Evolutionary conservation across 2,329 filamentous ascomycete species (phyloP), one percentile per base, ranked within the genome.

Genomic region (Exophiala oligosperma): DNA sequence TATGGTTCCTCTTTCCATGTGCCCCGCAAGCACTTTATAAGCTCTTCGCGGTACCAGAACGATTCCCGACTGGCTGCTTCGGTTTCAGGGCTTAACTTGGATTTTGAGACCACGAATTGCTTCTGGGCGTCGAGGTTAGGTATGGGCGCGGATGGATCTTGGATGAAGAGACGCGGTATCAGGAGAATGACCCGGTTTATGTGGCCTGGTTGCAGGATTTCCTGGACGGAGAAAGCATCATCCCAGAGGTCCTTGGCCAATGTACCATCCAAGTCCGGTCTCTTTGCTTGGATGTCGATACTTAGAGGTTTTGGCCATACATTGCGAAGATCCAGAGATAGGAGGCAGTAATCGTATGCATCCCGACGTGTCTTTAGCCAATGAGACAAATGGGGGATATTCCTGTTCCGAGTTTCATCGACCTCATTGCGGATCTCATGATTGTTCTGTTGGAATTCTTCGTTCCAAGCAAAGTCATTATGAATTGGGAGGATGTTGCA

Each of bases 91-190:
- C 89, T 87, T 56, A 92, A 84, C 67, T 90, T 90, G 69, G 85
- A 87, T 14, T 87, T 84, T 72, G 89, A 94, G 44, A 96, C 90
- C 29, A 97, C 90, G 67, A 96, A 97, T 69, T 97, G 92, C n/a
- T 92, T 84, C 69, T 91, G 88, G n/a, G 88, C 86, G 0, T 88
- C 86, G 8, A 96, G 79, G 1, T 86, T 87, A 0, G 92, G 92
- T 40, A 97, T 90, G 1, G 88, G 80, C 1, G 87, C 86, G 68
- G 92, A 85, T 2, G 91, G 86, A 61, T 94, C 84, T n/a, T 86
- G 80, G 21, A 96, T 73, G 69, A 89, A 90, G 40, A 95, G 80
- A 37, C 90, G 85, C 54, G 84, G 88, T 2, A 96, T 77, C 0
- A 92, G 87, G 9, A 96, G 77, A 52, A 93, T 82, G 35, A 96